phyloP scores from a whole-genome alignment of 2,329 filamentous ascomycete genomes.

The Zasmidium citrigriseum region DNA sequence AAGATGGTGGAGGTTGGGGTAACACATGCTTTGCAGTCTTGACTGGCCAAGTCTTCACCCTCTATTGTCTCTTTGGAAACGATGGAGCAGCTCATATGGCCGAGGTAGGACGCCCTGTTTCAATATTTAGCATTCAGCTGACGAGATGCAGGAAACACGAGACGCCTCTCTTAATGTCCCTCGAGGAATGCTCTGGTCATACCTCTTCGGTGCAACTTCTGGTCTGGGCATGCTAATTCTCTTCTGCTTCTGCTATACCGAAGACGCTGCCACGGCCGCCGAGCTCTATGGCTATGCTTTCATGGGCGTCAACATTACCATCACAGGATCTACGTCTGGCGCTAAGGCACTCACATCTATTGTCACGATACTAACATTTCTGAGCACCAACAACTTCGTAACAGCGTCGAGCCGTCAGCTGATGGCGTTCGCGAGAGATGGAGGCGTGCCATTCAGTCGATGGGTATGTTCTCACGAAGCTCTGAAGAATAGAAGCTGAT shows the following conservation, averaged over 20 bases:
- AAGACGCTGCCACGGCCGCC: conserved; percentile 1
- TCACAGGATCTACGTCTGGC: not conserved
- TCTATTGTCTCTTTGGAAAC: conserved; percentile 10
- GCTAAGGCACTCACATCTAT: not conserved
- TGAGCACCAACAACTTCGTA: not conserved
- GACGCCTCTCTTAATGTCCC: conserved; percentile 23
- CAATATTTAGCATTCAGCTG: not conserved
- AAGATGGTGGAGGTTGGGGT: conserved; percentile 25
- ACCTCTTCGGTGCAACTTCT: conserved; percentile 3
- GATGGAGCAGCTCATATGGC: conserved; percentile 16
- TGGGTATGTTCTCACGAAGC: not conserved
- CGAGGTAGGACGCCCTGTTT: not conserved
- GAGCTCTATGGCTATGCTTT: conserved; percentile 8
- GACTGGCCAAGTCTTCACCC: conserved; percentile 21
- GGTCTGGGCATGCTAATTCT: conserved; percentile 10
- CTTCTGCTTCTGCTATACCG: conserved; percentile 13
- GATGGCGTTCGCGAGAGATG: conserved; percentile 5
- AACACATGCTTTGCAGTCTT: conserved; percentile 27
- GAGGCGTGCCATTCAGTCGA: conserved; percentile 1
- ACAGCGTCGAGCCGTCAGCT: not conserved
- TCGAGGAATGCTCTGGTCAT: conserved; percentile 25
- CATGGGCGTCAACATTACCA: conserved; percentile 8
- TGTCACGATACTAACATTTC: not conserved
- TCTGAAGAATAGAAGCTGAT: not conserved
- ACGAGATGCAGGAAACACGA: conserved; percentile 13